Base-by-base conservation (phyloP, 495 filamentous ascomycete genomes). In the Achaetomiella virescens region DNA sequence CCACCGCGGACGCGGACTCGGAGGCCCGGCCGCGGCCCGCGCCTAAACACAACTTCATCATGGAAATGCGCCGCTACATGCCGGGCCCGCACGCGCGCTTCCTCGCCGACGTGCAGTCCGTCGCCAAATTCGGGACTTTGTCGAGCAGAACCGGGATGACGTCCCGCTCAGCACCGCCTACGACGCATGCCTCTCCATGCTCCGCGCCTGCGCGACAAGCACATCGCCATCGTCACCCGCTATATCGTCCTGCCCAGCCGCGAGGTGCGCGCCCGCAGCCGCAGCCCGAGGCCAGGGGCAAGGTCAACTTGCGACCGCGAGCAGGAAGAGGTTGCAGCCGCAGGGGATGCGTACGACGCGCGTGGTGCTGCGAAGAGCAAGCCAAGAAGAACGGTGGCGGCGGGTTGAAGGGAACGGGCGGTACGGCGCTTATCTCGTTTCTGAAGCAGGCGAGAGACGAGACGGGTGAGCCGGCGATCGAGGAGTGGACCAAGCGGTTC, bases 1-100 rank as follows among this genome's bases (percentile, higher is more conserved):
- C 62, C 37, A 70, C 72, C 47, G 61, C 64, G n/a, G 33, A 64
- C n/a, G 69, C 75, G 0, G 76, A 77, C 27, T 69, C 69, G 33
- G 74, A 77, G 36, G 68, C 75, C 14, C 38, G 80, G 79, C 4
- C 73, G 75, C 10, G 72, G 78, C 6, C 74, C 80, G 14, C 77
- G 8, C 79, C 85, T 14, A 81, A 82, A 22, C 83, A 97, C 72
- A 91, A 90, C 60, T 98, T 98, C 77, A 90, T 97, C 66, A 83
- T 87, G 62, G 93, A 97, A 53, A 98, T 98, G 93, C 88, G 91
- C 47, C 80, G 75, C 2, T 98, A 98, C 74, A 98, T 98, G 93
- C 93, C 93, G 5, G 90, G 90, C 2, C 81, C 88, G 0, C 93
- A 98, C 64, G 86, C 90, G 1, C 85, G 87, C 17, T 98, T 98